A percentile compares a stretch with the other conserved stretches of the same genome.
These are phyloP conservation scores for Hydnum rufescens DNA, from an alignment of 768 basidiomycete genomes.

Conservation along the genomic window DNA sequence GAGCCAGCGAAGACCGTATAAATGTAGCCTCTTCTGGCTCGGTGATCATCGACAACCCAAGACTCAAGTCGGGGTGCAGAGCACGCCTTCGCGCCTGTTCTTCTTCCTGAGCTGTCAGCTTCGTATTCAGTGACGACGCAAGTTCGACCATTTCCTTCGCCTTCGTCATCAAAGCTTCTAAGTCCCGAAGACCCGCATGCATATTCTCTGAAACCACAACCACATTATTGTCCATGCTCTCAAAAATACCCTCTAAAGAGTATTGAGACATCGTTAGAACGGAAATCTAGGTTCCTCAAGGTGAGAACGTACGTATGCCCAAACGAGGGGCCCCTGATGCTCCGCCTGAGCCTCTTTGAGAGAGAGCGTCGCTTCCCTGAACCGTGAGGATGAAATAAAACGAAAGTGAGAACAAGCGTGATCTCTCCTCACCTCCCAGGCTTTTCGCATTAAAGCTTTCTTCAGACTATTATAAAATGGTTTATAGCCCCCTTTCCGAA, in stretches of 20 bases:
- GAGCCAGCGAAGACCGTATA: slow-evolving; percentile 73
- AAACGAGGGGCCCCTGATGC: slow-evolving; percentile 4
- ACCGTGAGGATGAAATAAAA: neutral
- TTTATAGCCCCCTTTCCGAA: slow-evolving; percentile 80
- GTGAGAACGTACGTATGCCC: slow-evolving; percentile 10
- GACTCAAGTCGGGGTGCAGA: slow-evolving; percentile 5
- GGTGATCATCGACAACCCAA: slow-evolving; percentile 12
- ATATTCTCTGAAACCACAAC: slow-evolving; percentile 45
- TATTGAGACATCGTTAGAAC: neutral
- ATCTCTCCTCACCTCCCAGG: slow-evolving; percentile 39
- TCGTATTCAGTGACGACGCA: slow-evolving; percentile 73
- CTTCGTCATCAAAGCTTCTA: slow-evolving; percentile 79
- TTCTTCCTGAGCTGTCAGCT: slow-evolving; percentile 32
- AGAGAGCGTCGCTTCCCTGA: slow-evolving; percentile 3
- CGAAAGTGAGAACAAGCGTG: neutral
- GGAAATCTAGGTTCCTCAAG: neutral
- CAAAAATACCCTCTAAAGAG: slow-evolving; percentile 57
- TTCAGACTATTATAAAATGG: slow-evolving; percentile 61
- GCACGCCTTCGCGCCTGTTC: slow-evolving; percentile 5
- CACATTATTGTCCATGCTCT: slow-evolving; percentile 46
- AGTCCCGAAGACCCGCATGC: slow-evolving; percentile 59
- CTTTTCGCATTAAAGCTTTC: slow-evolving; percentile 43
- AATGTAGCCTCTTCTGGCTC: slow-evolving; percentile 74
- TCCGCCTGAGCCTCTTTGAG: neutral
- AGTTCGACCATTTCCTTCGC: slow-evolving; percentile 85